A percentile compares a stretch with the other conserved stretches of the same genome.
Conservation (phyloP, 306 rosid genomes). For the Rubus idaeus region DNA sequence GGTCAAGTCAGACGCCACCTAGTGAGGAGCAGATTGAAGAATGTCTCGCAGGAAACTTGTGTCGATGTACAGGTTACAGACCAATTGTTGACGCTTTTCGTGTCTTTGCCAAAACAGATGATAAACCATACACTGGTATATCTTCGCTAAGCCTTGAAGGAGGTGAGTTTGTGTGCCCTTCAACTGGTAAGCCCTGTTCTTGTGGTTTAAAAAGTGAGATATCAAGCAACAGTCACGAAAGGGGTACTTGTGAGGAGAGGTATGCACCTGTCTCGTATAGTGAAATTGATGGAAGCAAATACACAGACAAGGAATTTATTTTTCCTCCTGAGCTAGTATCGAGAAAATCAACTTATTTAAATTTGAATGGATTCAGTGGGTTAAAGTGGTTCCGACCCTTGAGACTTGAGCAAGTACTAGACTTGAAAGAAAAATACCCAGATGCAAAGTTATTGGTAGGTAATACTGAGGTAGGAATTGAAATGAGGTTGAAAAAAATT, state of each 20-base stretch:
- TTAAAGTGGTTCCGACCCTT: constrained; percentile 83
- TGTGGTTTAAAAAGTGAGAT: constrained; percentile 52
- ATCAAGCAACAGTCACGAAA: constrained; percentile 30
- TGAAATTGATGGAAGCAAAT: constrained; percentile 80
- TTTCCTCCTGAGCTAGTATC: constrained; percentile 82
- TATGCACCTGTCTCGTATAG: constrained; percentile 52
- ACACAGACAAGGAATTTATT: constrained; percentile 81
- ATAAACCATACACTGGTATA: constrained; percentile 53
- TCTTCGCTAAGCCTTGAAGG: constrained; percentile 51
- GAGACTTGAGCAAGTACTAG: constrained; percentile 62
- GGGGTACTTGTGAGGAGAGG: constrained; percentile 34
- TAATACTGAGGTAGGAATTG: constrained; percentile 94
- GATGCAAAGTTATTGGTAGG: constrained; percentile 87
- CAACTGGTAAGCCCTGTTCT: constrained; percentile 86
- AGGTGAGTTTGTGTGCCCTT: constrained; percentile 72
- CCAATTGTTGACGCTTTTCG: constrained; percentile 92
- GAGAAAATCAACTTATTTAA: constrained; percentile 51
- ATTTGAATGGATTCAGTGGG: constrained; percentile 74
- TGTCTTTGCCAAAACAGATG: constrained; percentile 75
- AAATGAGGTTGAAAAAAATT: constrained; percentile 78
- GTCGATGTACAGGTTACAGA: constrained; percentile 97
- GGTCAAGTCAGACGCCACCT: constrained; percentile 80
- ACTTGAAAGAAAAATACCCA: constrained; percentile 66
- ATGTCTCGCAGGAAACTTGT: constrained; percentile 90
- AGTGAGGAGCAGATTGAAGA: constrained; percentile 84